Evolutionary conservation across 1,284 basidiomycete genomes (phyloP), one percentile per base, ranked within the genome.

Genomic region (Heterobasidion occidentale): DNA sequence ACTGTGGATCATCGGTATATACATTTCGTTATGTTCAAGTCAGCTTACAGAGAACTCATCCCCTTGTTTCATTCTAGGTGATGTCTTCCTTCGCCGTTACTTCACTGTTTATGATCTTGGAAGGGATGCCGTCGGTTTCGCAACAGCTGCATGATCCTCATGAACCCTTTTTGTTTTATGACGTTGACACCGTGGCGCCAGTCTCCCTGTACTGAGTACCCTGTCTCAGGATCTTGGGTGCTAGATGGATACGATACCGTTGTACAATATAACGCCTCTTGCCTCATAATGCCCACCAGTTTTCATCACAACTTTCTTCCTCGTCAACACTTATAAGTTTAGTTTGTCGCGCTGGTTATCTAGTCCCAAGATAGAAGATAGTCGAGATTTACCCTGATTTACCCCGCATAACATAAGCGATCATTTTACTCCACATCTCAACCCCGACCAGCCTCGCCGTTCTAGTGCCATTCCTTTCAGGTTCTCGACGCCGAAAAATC

Each of bases 91-190:
- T 57, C 84, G 92, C 67, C 86, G 84, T 67, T 97, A 92, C 76
- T 96, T 87, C 78, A 96, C 94, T 20, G 91, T 98, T 33, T 98
- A 98, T 69, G 94, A 99, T 70, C 81, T 93, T 51, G 91, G 84
- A 50, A 77, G 75, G 61, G 67, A 94, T 69, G 92, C 93, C 53
- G 90, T 97, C 62, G 94, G 94, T 54, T 95, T 97, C 64, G 94
- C 94, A 42, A 69, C 63, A 55, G 61, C 70, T 38, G 56, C 54
- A 36, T 68, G 61, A 63, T 27, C 44, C 34, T 33, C 36, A 17
- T 50, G 34, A 1, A 36, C 14, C n/a, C 2, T 49, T 17, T 15
- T 47, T 9, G 36, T 15, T 15, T 46, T 14, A 46, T 46, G 45
- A 46, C 3, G 45, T 46, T 46, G 12, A 19, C 45, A 45, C 3